These are phyloP conservation scores for Aspergillus sp. DNA, from an alignment of 2,329 filamentous ascomycete species.

Conservation along the genomic window DNA sequence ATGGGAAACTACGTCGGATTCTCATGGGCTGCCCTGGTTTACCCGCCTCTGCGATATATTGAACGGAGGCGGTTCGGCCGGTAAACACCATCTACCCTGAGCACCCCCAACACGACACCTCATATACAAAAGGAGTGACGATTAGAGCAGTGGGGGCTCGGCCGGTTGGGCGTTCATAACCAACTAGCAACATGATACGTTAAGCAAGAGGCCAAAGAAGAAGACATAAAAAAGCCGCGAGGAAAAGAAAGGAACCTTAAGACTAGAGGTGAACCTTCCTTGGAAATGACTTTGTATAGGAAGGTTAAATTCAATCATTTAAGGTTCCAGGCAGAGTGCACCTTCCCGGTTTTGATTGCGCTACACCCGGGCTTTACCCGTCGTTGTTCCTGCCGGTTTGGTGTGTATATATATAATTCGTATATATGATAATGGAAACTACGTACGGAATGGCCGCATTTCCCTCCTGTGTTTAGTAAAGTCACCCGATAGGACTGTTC, in stretches of 20 bases:
- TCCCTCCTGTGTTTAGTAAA: background rate
- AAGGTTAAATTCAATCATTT: no score
- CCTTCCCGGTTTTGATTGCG: background rate
- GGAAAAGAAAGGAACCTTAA: no score
- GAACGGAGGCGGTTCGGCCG: constrained; percentile 53
- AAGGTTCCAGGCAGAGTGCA: background rate
- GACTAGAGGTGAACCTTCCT: no score
- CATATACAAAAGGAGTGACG: no score
- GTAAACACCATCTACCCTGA: constrained; percentile 24
- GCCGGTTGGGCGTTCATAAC: no score
- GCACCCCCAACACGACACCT: background rate
- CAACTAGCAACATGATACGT: no score
- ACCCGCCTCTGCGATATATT: constrained; percentile 52
- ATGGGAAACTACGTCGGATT: constrained; percentile 64
- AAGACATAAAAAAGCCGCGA: no score
- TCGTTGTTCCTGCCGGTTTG: background rate
- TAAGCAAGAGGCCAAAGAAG: no score
- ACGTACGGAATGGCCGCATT: background rate
- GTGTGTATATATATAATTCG: background rate
- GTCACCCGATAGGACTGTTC: no score
- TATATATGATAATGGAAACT: background rate
- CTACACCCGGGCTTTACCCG: no score
- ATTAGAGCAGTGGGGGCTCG: no score
- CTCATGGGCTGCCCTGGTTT: constrained; percentile 58
- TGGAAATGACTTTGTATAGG: no score